Conservation (phyloP, 352 stramenopile genomes). For the Phytophthora sp. region DNA sequence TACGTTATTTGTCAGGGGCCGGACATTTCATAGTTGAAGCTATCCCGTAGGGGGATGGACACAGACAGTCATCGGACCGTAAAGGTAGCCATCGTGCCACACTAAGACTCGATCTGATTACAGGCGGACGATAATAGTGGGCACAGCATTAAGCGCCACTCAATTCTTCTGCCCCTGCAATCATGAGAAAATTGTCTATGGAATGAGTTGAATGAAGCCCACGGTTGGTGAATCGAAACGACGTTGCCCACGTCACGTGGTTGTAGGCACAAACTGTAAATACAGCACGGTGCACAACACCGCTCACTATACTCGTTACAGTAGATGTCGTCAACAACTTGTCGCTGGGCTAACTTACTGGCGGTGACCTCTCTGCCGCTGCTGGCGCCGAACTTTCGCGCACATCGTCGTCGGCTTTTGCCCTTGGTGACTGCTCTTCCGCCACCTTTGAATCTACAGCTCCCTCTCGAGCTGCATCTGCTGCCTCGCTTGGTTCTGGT, state of each 20-base stretch:
- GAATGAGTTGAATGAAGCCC: conserved; percentile 25
- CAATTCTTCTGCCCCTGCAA: neutral
- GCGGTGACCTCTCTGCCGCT: neutral
- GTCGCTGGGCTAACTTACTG: too few species aligned
- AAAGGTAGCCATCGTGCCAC: conserved; percentile 10
- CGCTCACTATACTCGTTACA: neutral
- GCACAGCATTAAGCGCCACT: too few species aligned
- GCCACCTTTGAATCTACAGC: neutral
- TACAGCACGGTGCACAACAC: neutral
- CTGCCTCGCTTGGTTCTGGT: conserved; percentile 22
- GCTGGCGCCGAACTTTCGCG: conserved; percentile 18
- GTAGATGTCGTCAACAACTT: too few species aligned
- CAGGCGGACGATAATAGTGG: too few species aligned
- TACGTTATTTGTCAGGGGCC: neutral
- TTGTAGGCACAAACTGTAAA: too few species aligned
- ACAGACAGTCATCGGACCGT: conserved; percentile 31
- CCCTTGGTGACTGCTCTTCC: neutral
- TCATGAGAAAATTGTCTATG: neutral
- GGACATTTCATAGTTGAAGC: conserved; percentile 14
- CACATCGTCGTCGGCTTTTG: conserved; percentile 29
- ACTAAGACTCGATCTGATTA: conserved; percentile 16
- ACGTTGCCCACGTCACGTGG: too few species aligned
- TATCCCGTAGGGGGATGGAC: conserved; percentile 12
- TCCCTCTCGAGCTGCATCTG: neutral
- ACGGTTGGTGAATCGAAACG: neutral